A percentile compares a stretch with the other conserved stretches of the same genome.
These are phyloP conservation scores for Epichloe aotearoae DNA, from an alignment of 2,329 filamentous ascomycete genomes.

Conservation along the genomic window DNA sequence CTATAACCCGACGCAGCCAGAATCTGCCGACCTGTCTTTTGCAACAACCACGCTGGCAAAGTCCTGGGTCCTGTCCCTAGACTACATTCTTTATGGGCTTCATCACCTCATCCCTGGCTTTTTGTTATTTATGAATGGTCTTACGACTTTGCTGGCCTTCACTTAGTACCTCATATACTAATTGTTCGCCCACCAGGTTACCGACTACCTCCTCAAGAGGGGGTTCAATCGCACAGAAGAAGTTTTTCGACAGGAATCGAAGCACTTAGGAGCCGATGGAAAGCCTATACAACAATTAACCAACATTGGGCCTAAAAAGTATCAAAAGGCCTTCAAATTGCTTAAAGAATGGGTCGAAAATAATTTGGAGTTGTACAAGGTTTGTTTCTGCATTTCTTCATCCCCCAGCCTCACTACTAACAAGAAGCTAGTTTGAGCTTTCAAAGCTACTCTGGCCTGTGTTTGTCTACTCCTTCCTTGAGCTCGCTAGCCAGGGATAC, in stretches of 20 bases:
- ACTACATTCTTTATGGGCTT: neutral
- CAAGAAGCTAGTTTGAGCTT: conserved; percentile 56
- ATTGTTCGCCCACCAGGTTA: conserved; percentile 38
- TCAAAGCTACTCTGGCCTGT: conserved; percentile 81
- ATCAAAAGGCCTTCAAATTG: conserved; percentile 59
- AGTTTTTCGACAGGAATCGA: conserved; percentile 81
- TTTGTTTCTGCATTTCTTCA: conserved; percentile 19
- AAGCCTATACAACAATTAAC: conserved; percentile 58
- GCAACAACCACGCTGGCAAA: no score
- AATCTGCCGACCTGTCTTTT: neutral
- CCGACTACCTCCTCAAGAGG: conserved; percentile 91
- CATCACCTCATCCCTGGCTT: neutral
- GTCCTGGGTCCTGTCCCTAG: neutral
- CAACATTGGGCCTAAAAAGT: conserved; percentile 63
- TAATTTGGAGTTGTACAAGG: conserved; percentile 88
- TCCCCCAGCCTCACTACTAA: neutral
- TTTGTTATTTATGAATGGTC: neutral
- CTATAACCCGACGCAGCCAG: neutral
- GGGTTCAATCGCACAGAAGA: conserved; percentile 89
- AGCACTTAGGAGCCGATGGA: conserved; percentile 68
- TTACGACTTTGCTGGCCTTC: neutral
- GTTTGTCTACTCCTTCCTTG: conserved; percentile 85
- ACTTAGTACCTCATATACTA: conserved; percentile 3
- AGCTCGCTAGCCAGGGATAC: conserved; percentile 61
- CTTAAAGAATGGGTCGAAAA: conserved; percentile 79